These are phyloP conservation scores for Telopea speciosissima DNA, from an alignment of 177 flowering plant genomes.

Conservation along the genomic window DNA sequence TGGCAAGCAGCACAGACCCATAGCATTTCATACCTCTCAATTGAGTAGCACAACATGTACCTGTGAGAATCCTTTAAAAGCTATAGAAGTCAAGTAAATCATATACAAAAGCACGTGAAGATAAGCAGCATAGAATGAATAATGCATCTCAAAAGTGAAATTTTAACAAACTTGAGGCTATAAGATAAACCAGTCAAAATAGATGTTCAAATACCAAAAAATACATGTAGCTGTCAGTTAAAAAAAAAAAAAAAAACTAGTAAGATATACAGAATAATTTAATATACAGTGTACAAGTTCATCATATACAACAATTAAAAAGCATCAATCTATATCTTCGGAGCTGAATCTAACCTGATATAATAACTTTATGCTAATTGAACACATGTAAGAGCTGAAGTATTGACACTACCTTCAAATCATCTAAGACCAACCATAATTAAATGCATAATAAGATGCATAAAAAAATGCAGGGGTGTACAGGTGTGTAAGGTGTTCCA, in stretches of 20 bases:
- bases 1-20: conserved; percentile 8
- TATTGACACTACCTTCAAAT: not conserved
- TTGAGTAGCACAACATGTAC: conserved; percentile 30
- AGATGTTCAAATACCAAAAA: not conserved
- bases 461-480: not conserved
- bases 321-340: not conserved
- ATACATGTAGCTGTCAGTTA: not conserved
- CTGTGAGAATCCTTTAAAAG: conserved; percentile 25
- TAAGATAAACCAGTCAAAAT: not conserved
- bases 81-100: conserved; percentile 17
- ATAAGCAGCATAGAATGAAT: not conserved
- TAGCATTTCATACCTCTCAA: conserved; percentile 34
- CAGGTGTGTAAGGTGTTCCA: not conserved
- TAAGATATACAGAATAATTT: not conserved
- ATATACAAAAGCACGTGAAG: conserved; percentile 9
- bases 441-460: not conserved
- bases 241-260: not conserved
- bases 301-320: not conserved
- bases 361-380: too few relatives aligned
- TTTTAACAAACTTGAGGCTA: not conserved
- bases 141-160: not conserved
- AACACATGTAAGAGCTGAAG: not conserved
- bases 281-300: not conserved
- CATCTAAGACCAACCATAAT: not conserved
- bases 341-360: not conserved